Conservation (phyloP, 179 eudicot genomes). For the Heliamphora pulchella region DNA sequence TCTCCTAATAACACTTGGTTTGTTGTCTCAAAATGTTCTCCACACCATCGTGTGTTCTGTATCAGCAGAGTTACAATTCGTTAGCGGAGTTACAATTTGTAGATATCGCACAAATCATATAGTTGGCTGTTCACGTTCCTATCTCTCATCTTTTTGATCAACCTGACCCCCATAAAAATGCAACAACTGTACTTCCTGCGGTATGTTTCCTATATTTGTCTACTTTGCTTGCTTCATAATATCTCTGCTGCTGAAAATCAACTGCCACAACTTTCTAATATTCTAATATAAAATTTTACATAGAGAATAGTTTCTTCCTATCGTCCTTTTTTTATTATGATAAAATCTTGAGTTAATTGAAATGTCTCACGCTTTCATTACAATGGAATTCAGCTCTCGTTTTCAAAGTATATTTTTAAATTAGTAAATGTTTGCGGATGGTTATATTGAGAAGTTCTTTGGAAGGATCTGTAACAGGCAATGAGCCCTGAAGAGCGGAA, state of each 20-base stretch:
- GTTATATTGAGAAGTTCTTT: conserved; percentile 4
- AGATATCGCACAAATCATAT: neutral
- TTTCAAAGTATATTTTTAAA: neutral
- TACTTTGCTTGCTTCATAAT: conserved; percentile 5
- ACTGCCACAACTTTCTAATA: neutral
- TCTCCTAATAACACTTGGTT: neutral
- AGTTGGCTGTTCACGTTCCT: neutral
- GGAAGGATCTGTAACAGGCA: conserved; percentile 41
- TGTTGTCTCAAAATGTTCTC: neutral
- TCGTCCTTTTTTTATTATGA: neutral
- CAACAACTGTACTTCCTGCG: neutral
- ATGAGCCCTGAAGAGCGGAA: conserved; percentile 88
- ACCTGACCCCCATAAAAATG: neutral
- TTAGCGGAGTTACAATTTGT: no score
- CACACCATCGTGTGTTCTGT: neutral
- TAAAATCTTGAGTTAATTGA: conserved; percentile 6
- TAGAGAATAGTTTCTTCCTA: neutral
- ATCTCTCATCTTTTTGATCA: neutral
- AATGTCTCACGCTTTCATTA: neutral
- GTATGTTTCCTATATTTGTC: neutral
- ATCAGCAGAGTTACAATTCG: neutral
- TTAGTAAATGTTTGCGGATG: neutral
- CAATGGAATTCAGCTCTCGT: neutral
- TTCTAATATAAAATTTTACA: neutral
- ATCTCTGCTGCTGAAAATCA: neutral